phyloP scores from a whole-genome alignment of 176 grass and related monocot species.

The Triticum timopheevii region DNA sequence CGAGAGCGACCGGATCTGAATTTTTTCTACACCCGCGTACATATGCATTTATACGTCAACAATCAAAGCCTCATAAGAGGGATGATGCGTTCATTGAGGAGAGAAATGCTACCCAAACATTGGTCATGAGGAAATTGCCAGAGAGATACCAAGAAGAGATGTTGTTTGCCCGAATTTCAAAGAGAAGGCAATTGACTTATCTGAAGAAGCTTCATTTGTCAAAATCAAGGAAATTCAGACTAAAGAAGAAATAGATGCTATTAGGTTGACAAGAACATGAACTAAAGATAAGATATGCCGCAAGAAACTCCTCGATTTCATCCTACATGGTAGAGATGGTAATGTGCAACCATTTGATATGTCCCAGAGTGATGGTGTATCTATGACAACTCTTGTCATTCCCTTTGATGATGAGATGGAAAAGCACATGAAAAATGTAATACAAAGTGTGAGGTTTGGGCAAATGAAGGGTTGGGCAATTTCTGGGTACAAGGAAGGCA shows the following conservation, averaged over 20 bases:
- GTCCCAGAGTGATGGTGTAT: conserved; percentile 70
- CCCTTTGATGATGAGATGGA: too few relatives aligned
- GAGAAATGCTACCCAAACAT: not conserved
- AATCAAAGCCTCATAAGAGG: conserved; percentile 6
- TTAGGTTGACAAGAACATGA: conserved; percentile 69
- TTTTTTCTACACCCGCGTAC: too few relatives aligned
- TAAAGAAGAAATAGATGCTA: conserved; percentile 73
- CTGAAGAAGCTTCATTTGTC: conserved; percentile 56
- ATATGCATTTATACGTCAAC: not conserved
- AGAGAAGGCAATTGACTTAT: conserved; percentile 61
- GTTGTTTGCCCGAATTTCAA: conserved; percentile 69
- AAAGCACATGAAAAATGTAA: too few relatives aligned
- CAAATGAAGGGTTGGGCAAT: too few relatives aligned
- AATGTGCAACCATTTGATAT: conserved; percentile 88
- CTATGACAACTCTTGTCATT: conserved; percentile 55
- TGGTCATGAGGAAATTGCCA: conserved; percentile 30
- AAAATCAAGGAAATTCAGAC: conserved; percentile 45
- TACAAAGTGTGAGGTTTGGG: too few relatives aligned
- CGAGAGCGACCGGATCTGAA: too few relatives aligned
- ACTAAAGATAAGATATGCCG: conserved; percentile 56
- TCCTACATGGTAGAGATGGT: conserved; percentile 67
- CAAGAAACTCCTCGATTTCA: conserved; percentile 76
- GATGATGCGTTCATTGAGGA: not conserved
- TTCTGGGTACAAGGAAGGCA: too few relatives aligned
- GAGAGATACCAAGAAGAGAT: conserved; percentile 62